phyloP scores from a whole-genome alignment of 345 rosid genomes.

The Eutrema yunnanense region DNA sequence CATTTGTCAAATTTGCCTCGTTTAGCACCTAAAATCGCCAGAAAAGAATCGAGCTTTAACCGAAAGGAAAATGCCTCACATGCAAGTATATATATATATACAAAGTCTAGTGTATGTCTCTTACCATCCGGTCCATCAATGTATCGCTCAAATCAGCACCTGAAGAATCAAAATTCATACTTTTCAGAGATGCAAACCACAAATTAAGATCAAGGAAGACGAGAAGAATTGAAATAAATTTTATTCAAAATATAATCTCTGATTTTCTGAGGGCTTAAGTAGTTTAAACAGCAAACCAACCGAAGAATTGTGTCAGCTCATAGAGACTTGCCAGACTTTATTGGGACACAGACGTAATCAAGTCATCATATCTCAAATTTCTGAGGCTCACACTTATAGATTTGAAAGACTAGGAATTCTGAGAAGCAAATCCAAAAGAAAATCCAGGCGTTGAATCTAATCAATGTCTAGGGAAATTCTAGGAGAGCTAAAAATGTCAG shows the following conservation, averaged over 20 bases:
- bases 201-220: not conserved
- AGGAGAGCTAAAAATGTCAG: not conserved
- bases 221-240: not conserved
- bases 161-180: constrained; percentile 21
- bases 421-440: not conserved
- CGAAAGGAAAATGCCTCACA: not conserved
- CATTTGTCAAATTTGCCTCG: constrained; percentile 84
- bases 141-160: constrained; percentile 99
- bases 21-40: constrained; percentile 56
- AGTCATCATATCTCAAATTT: not conserved
- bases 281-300: not conserved
- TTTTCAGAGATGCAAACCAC: constrained; percentile 4
- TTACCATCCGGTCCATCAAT: constrained; percentile 98
- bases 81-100: not conserved
- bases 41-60: not conserved
- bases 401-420: not conserved
- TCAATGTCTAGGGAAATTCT: not conserved
- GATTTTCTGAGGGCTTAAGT: not conserved
- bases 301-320: not conserved
- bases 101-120: not conserved
- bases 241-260: not conserved
- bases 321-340: not conserved
- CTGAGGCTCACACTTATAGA: not conserved
- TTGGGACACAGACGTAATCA: not conserved
- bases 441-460: not conserved